Percentiles rank a stretch among this genome's conserved stretches.
Conservation (phyloP, 805 yeast species). For the Tetrapisispora taiwanensis region DNA sequence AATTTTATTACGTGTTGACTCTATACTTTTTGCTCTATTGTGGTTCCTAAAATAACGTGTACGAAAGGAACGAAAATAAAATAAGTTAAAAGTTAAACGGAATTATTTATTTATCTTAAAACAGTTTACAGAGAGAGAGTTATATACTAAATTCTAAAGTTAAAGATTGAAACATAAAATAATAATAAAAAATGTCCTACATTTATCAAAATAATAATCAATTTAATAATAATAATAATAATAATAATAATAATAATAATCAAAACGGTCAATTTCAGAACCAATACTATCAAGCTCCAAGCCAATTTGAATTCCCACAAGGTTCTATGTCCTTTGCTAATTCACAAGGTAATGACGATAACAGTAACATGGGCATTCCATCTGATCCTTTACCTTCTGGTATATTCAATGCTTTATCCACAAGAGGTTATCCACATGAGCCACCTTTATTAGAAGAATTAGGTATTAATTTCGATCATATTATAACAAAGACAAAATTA, state of each 20-base stretch:
- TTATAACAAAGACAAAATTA: conserved; percentile 71
- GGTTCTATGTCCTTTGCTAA: conserved; percentile 30
- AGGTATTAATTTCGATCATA: conserved; percentile 86
- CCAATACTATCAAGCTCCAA: conserved; percentile 10
- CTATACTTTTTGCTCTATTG: too few relatives aligned
- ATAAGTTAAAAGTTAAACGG: too few relatives aligned
- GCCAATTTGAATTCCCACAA: conserved; percentile 26
- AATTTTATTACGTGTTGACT: too few relatives aligned
- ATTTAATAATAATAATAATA: not conserved
- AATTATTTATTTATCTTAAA: too few relatives aligned
- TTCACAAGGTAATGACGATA: conserved; percentile 7
- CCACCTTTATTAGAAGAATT: conserved; percentile 86
- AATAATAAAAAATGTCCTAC: not conserved
- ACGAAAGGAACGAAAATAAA: too few relatives aligned
- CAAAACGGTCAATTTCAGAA: not conserved
- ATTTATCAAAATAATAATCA: conserved; percentile 1
- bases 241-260: not conserved
- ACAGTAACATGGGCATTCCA: conserved; percentile 14
- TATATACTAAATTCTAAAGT: too few relatives aligned
- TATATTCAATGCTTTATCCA: conserved; percentile 80
- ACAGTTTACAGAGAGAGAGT: too few relatives aligned
- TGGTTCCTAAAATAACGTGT: too few relatives aligned
- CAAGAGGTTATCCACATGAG: conserved; percentile 91
- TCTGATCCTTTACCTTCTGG: conserved; percentile 53
- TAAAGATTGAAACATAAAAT: too few relatives aligned